Base-by-base conservation (phyloP, 805 yeast genomes). In the Peterozyma xylosa region DNA sequence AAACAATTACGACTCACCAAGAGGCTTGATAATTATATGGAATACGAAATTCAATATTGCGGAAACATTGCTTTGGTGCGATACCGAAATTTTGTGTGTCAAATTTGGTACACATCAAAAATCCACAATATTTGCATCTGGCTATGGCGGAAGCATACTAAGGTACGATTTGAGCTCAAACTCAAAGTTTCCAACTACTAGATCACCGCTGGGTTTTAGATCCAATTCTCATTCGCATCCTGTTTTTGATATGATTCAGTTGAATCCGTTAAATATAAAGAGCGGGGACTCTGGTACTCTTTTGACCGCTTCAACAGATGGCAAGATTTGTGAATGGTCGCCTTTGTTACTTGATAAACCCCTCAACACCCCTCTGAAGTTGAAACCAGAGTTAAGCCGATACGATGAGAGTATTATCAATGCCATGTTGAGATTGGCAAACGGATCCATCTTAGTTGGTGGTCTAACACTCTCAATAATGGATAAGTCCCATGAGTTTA, bases 141-240 rank as follows among this genome's bases (percentile, higher is more conserved):
- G 66, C 30, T 48, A 48, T 4, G 62, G 63, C 47, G 75, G 75
- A 0, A 58, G 56, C 32, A 44, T 70, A 2, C 65, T 61, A 10
- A 55, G 66, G 34, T 70, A 71, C 71, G 71, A 69, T 43, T 48
- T 68, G n/a, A 35, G n/a, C 5, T 32, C 43, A 1, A 32, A 14
- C 11, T 38, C 43, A 5, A 32, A 36, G 15, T 17, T 14, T 13
- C 43, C 48, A n/a, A 29, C 42, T 10, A 27, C 39, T 2, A 41
- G 42, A 32, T 33, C 44, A 3, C 43, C 45, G 5, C 35, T 42
- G 27, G 34, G 38, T n/a, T 29, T 35, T 7, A 35, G 39, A 14
- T 15, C 34, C 3, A 35, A 45, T 14, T 41, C 47, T 2, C 48
- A 45, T 42, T 39, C 48, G 3, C 43, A 42, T 36, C 48, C 48